A percentile compares a stretch with the other conserved stretches of the same genome.
Conservation (phyloP, 2,329 filamentous ascomycete species). For the Fusarium marasasianum region DNA sequence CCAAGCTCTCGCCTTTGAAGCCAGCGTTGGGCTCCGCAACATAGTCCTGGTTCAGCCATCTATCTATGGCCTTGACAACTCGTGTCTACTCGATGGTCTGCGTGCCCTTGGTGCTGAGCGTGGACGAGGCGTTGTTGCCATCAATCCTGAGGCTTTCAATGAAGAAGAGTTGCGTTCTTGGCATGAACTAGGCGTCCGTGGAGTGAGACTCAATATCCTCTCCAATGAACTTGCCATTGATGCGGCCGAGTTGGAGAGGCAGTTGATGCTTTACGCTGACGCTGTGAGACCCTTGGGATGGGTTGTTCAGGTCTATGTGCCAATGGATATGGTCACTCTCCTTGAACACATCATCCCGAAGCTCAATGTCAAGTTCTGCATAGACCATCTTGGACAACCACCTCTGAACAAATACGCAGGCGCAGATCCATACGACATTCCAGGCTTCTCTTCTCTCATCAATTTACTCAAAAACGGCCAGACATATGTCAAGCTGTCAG, state of each 20-base stretch:
- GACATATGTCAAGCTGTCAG: slow-evolving; percentile 68
- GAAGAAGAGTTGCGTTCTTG: slow-evolving; percentile 56
- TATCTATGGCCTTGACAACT: slow-evolving; percentile 69
- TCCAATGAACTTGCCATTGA: slow-evolving; percentile 57
- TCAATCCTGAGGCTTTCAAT: slow-evolving; percentile 58
- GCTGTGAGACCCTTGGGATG: slow-evolving; percentile 61
- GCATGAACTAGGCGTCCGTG: slow-evolving; percentile 67
- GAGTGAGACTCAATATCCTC: slow-evolving; percentile 67
- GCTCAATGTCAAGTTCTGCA: slow-evolving; percentile 62
- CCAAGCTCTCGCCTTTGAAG: slow-evolving; percentile 62
- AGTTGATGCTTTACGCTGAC: slow-evolving; percentile 59
- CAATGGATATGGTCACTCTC: slow-evolving; percentile 58
- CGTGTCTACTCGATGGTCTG: slow-evolving; percentile 65
- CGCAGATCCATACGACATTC: slow-evolving; percentile 33
- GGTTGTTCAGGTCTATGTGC: slow-evolving; percentile 68
- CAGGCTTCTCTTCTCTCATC: slow-evolving; percentile 52
- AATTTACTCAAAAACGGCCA: slow-evolving; percentile 56
- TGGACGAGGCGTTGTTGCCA: slow-evolving; percentile 64
- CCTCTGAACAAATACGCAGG: slow-evolving; percentile 45
- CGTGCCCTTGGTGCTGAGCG: slow-evolving; percentile 56
- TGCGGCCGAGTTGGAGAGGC: slow-evolving; percentile 51
- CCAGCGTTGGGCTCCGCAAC: slow-evolving; percentile 60
- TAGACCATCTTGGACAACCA: slow-evolving; percentile 69
- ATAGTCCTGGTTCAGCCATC: slow-evolving; percentile 70
- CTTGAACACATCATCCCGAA: slow-evolving; percentile 59